Evolutionary conservation across 768 basidiomycete species (phyloP).

Genomic region (Ephemerocybe angulata): DNA sequence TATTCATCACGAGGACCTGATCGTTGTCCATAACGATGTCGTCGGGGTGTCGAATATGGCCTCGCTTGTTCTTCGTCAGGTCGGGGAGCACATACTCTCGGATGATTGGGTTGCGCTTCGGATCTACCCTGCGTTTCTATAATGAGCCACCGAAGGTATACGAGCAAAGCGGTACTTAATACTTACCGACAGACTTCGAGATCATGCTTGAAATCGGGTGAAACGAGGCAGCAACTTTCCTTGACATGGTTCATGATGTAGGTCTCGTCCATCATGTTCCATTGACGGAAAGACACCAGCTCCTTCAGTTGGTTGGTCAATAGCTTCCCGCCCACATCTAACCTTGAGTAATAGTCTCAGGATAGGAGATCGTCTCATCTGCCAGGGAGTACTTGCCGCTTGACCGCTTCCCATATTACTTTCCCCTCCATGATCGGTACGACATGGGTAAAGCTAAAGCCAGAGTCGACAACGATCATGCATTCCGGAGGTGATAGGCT

Average conservation of each 20-base stretch:
- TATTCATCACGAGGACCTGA: slow-evolving; percentile 81
- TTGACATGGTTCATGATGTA: slow-evolving; percentile 92
- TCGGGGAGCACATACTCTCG: slow-evolving; percentile 92
- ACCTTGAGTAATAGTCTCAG: slow-evolving; percentile 41
- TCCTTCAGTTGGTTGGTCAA: slow-evolving; percentile 95
- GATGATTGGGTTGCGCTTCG: slow-evolving; percentile 63
- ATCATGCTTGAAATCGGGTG: slow-evolving; percentile 66
- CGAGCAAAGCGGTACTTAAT: slow-evolving; percentile 4
- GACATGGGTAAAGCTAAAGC: slow-evolving; percentile 93
- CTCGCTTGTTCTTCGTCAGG: slow-evolving; percentile 63
- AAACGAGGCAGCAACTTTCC: slow-evolving; percentile 86
- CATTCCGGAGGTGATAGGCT: slow-evolving; percentile 66
- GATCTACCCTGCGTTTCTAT: slow-evolving; percentile 41
- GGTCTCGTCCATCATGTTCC: slow-evolving; percentile 98
- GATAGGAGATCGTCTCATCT: slow-evolving; percentile 11
- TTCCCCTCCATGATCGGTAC: slow-evolving; percentile 75
- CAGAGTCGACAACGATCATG: slow-evolving; percentile 78
- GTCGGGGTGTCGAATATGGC: slow-evolving; percentile 50
- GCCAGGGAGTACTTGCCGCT: slow-evolving; percentile 49
- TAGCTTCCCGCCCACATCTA: slow-evolving; percentile 94
- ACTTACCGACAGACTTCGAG: slow-evolving; percentile 77
- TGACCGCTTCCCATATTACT: slow-evolving; percentile 78
- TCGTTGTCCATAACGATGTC: slow-evolving; percentile 53
- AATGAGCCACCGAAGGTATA: slow-evolving; percentile 11
- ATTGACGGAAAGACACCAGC: slow-evolving; percentile 90